Percentiles rank a stretch among this genome's conserved stretches.
Evolutionary conservation across 176 grass and related monocot species (phyloP).

Genomic region (Zizania latifolia): DNA sequence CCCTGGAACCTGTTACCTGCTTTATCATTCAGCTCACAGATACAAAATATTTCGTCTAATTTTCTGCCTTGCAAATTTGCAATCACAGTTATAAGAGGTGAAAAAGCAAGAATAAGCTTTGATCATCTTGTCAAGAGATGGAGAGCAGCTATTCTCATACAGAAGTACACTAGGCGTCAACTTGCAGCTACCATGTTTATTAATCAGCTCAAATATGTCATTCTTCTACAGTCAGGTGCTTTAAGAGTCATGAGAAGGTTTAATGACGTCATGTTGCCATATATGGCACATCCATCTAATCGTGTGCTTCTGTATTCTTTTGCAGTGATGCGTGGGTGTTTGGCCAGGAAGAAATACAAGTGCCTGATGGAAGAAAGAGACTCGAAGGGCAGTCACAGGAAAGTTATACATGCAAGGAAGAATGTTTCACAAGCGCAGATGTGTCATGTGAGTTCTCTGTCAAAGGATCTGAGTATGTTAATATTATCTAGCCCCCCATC

Average conservation of each 20-base stretch:
- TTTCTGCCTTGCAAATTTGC: neutral
- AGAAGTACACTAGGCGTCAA: slow-evolving; percentile 61
- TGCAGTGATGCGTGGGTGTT: slow-evolving; percentile 65
- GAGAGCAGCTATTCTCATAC: slow-evolving; percentile 81
- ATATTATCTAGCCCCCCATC: neutral
- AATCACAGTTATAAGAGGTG: slow-evolving; percentile 69
- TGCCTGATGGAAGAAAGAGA: slow-evolving; percentile 36
- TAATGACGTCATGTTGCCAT: slow-evolving; percentile 6
- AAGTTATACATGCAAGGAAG: slow-evolving; percentile 29
- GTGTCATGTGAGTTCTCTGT: slow-evolving; percentile 31
- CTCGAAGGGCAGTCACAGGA: slow-evolving; percentile 15
- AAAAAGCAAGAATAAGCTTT: slow-evolving; percentile 56
- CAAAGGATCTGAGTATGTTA: neutral
- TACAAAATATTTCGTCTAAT: neutral
- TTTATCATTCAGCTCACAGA: slow-evolving; percentile 1
- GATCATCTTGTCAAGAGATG: slow-evolving; percentile 54
- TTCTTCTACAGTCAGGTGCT: slow-evolving; percentile 80
- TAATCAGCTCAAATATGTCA: slow-evolving; percentile 53
- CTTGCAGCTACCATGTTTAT: slow-evolving; percentile 46
- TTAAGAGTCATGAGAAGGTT: neutral
- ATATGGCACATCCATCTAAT: slow-evolving; percentile 21
- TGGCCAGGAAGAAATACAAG: slow-evolving; percentile 63
- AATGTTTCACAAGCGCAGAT: slow-evolving; percentile 26
- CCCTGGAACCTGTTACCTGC: neutral
- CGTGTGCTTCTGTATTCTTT: slow-evolving; percentile 28